Evolutionary conservation across 2,329 filamentous ascomycete genomes (phyloP).

Genomic region (Penicillium sp.): DNA sequence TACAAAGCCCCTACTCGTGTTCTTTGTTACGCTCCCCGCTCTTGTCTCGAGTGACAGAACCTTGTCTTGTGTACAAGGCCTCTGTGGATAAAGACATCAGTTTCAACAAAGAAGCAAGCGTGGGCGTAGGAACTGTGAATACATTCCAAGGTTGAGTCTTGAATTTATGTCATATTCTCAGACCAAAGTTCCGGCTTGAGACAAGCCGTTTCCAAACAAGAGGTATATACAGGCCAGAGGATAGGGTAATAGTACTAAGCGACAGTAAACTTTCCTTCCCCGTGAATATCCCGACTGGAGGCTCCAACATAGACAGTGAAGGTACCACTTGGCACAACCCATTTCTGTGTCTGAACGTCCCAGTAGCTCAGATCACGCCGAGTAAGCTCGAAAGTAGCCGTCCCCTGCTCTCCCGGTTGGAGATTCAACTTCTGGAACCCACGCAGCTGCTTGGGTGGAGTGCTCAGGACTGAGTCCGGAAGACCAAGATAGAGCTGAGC

Average conservation of each 20-base stretch:
- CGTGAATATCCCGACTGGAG: constrained; percentile 18
- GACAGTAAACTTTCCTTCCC: constrained; percentile 5
- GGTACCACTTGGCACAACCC: constrained; percentile 22
- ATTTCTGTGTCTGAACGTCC: constrained; percentile 28
- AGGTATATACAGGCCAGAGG: background rate
- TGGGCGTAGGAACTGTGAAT: background rate
- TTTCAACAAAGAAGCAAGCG: background rate
- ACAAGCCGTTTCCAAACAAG: background rate
- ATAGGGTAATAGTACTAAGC: background rate
- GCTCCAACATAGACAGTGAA: constrained; percentile 20
- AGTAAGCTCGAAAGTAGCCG: constrained; percentile 40
- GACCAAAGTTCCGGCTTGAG: background rate
- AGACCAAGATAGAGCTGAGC: constrained; percentile 50
- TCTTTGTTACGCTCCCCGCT: background rate
- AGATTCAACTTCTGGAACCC: constrained; percentile 47
- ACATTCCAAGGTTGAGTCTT: background rate
- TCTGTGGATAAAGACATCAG: background rate
- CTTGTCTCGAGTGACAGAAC: background rate
- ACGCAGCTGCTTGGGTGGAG: constrained; percentile 35
- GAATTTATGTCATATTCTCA: background rate
- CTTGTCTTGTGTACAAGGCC: background rate
- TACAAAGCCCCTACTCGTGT: background rate
- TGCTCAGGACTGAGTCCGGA: constrained; percentile 23
- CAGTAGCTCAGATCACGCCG: constrained; percentile 31
- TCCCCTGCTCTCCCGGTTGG: constrained; percentile 31